Base-by-base conservation (phyloP, 495 filamentous ascomycete species). In the Talaromyces borbonicus region DNA sequence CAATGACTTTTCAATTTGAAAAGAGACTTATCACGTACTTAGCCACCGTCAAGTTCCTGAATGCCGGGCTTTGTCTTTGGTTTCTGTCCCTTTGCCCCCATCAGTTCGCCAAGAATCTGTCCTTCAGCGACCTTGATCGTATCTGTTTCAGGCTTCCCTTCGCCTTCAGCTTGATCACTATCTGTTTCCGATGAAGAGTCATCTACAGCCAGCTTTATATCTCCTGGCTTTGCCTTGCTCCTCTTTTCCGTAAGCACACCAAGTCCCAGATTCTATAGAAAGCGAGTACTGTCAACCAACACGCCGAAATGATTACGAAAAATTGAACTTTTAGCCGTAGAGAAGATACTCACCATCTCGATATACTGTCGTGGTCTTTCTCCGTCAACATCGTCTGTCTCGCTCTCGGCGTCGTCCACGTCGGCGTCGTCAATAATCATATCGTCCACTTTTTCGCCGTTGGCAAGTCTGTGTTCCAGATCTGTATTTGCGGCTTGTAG, bases 201-300 rank as follows among this genome's bases (percentile, higher is more conserved):
- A n/a, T 35, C 14, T n/a, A n/a, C n/a, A 3, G 19, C 47, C 4
- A 54, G 46, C 3, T 36, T 33, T 23, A 31, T 52, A 22, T 58
- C 49, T 31, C 54, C 58, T 8, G n/a, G 16, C 46, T 54, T 9
- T 50, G 52, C 19, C 52, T 56, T 42, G n/a, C n/a, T n/a, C 66
- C 52, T 58, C 39, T 67, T 69, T 48, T 76, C 67, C 53, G 75
- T 68, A 16, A 77, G 51, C 5, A 77, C 73, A 2, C 73, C 73
- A 8, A 77, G 51, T 0, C 73, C 73, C 16, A 77, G 57, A 47
- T 77, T 69, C 68, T 72, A 44, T 5, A 16, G 12, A 42, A 5
- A 7, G 20, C 22, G 24, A 39, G 38, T 50, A 38, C 39, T 43
- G 33, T 23, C 16, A 19, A n/a, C 2, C 16, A 46, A n/a, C 6